Evolutionary conservation across 202 grass and related monocot genomes (phyloP).

Genomic region (Dendrocalamus latiflorus): DNA sequence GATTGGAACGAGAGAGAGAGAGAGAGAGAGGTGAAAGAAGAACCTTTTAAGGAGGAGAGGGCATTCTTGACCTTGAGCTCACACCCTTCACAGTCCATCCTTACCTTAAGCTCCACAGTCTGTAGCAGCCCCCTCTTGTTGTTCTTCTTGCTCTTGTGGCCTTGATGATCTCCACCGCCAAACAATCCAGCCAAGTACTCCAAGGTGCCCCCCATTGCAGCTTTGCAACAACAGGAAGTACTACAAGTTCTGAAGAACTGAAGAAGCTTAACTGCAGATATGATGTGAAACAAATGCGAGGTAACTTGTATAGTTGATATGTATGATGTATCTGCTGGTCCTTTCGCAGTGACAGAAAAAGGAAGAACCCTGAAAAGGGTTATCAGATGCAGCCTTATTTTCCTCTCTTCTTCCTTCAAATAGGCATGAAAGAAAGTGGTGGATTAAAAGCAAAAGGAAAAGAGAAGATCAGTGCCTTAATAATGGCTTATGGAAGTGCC

Average conservation of each 20-base stretch:
- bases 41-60: conserved; percentile 44
- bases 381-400: neutral
- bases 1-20: neutral
- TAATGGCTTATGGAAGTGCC: neutral
- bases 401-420: neutral
- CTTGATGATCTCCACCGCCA: conserved; percentile 8
- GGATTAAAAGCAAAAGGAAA: neutral
- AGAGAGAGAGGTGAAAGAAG: neutral
- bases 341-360: neutral
- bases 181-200: conserved; percentile 35
- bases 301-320: neutral
- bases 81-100: conserved; percentile 58
- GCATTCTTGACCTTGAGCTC: conserved; percentile 56
- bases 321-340: neutral
- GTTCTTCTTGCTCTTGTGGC: conserved; percentile 10
- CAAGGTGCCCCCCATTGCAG: conserved; percentile 22
- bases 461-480: neutral
- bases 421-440: neutral
- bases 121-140: conserved; percentile 33
- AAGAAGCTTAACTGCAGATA: neutral
- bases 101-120: conserved; percentile 46
- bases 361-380: neutral
- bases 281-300: neutral
- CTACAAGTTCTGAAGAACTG: neutral
- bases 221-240: neutral